A percentile compares a stretch with the other conserved stretches of the same genome.
Conservation (phyloP, 768 basidiomycete species). For the Boletus vermiculosoides region DNA sequence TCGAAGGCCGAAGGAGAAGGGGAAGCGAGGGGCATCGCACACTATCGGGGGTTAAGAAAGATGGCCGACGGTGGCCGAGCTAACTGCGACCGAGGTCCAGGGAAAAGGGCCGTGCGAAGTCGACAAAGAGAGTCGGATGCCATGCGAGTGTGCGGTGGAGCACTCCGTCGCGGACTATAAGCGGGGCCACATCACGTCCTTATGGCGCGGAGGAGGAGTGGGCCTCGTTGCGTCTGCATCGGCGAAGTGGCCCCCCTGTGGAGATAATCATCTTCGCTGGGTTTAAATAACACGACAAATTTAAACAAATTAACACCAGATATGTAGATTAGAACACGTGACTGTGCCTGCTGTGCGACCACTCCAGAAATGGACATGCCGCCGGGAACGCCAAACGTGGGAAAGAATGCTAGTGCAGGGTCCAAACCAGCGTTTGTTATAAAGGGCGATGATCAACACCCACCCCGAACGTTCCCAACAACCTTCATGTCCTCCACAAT, state of each 20-base stretch:
- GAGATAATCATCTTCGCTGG: conserved; percentile 27
- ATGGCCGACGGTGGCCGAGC: conserved; percentile 7
- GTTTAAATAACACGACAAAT: conserved; percentile 12
- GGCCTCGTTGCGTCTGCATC: not conserved
- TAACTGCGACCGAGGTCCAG: not conserved
- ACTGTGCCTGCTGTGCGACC: conserved; percentile 27
- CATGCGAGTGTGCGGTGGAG: not conserved
- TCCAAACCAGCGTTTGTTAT: conserved; percentile 36
- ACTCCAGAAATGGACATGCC: conserved; percentile 30
- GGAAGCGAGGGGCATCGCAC: not conserved
- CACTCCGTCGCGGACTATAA: not conserved
- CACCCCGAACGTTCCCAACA: conserved; percentile 38
- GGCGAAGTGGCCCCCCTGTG: not conserved
- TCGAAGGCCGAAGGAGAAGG: not conserved
- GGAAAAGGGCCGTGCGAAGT: not conserved
- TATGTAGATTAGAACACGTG: conserved; percentile 26
- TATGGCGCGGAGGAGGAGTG: conserved; percentile 5
- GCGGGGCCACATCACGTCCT: not conserved
- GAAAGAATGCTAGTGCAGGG: conserved; percentile 35
- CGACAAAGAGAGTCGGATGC: not conserved
- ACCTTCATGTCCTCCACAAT: conserved; percentile 39
- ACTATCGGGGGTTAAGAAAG: conserved; percentile 7
- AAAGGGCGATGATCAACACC: conserved; percentile 41
- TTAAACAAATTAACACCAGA: conserved; percentile 19
- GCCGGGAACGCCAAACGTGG: conserved; percentile 37